Evolutionary conservation across 768 basidiomycete species (phyloP), one percentile per base, ranked within the genome.

Genomic region (Collybia sordida): DNA sequence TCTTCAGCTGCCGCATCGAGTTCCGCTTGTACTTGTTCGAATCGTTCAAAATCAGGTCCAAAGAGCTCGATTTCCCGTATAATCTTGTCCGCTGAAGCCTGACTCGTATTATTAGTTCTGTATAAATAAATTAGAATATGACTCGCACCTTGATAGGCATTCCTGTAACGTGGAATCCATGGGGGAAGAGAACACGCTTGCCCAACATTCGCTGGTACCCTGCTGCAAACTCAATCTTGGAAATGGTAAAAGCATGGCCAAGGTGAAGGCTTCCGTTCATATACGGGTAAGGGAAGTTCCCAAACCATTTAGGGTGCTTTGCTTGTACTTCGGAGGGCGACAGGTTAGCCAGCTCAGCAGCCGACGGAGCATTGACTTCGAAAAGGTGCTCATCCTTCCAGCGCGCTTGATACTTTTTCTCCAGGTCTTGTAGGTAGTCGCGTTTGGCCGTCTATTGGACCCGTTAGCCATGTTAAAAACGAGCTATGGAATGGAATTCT

Each of bases 261-360:
- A 98, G 78, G 69, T 99, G 97, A 58, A 98, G 77, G 58, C 89
- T 91, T 39, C 97, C 97, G 62, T 99, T 99, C 93, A 98, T 98
- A 78, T 99, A 99, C 1, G 93, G 91, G 72, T 77, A 97, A 45
- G 95, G 95, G 69, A 89, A 96, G 71, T 85, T 97, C 47, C 96
- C 97, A 64, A 98, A 90, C 93, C 95, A 98, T 74, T 98, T 98
- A 17, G 95, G 95, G 67, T 84, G 82, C 69, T 85, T 83, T 61
- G 86, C 75, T 54, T 78, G 75, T 60, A 96, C 72, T 62, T 95
- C 76, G 18, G 77, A 74, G 15, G 73, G 73, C 9, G 85, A 80
- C 43, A 89, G 79, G 51, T 82, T 83, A 49, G 72, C 72, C 38
- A 86, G 75, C 38, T 90, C 83, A 43, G 82, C 81, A 11, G 73